phyloP scores from a whole-genome alignment of 805 yeast species.

The Sugiyamaella qingdaonensis region DNA sequence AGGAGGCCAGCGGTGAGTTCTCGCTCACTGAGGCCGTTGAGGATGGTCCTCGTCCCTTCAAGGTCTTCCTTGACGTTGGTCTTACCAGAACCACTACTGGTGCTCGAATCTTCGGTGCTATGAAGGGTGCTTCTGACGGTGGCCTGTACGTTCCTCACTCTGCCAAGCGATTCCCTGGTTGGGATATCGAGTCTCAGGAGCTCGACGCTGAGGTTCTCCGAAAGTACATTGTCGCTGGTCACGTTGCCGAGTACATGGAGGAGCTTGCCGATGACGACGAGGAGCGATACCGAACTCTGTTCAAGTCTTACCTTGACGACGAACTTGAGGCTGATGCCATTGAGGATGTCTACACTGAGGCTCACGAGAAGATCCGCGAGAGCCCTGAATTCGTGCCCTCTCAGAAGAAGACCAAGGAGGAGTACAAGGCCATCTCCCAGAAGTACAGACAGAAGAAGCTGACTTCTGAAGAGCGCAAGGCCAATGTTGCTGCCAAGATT shows the following conservation, averaged over 20 bases:
- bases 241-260: conserved; percentile 99
- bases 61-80: conserved; percentile 98
- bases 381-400: conserved; percentile 91
- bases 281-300: conserved; percentile 95
- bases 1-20: conserved; percentile 99
- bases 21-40: conserved; percentile 98
- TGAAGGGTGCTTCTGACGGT: conserved; percentile 99
- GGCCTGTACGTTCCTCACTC: conserved; percentile 99
- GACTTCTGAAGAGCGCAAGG: conserved; percentile 87
- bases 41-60: conserved; percentile 99
- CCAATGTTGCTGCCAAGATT: conserved; percentile 87
- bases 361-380: conserved; percentile 93
- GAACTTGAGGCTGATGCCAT: conserved; percentile 95
- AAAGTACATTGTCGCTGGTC: conserved; percentile 99
- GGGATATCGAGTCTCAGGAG: conserved; percentile 98
- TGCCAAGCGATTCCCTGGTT: conserved; percentile 99
- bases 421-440: conserved; percentile 95
- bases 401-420: conserved; percentile 92
- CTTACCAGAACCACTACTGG: conserved; percentile 99
- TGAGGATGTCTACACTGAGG: conserved; percentile 92
- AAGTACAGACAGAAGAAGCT: conserved; percentile 86
- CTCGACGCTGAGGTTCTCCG: conserved; percentile 95
- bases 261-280: conserved; percentile 99
- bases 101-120: conserved; percentile 99
- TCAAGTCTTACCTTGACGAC: conserved; percentile 94